Base-by-base conservation (phyloP, 768 basidiomycete species). In the Cytidiella melzeri region DNA sequence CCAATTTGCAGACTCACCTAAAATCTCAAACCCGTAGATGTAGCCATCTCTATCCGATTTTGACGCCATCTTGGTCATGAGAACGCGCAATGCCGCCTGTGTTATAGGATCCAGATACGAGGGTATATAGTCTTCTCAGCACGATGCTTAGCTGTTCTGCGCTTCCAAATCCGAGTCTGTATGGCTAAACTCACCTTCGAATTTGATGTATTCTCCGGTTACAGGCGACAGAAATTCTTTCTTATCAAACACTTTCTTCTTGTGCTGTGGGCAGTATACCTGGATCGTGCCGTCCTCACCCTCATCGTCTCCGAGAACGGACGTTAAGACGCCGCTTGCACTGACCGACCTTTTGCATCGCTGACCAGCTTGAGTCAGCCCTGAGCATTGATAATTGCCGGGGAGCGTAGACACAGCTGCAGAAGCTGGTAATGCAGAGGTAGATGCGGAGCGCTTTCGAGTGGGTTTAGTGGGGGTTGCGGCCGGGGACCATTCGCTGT, bases 21-120 rank as follows among this genome's bases (percentile, higher is more conserved):
- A 74, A 49, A 92, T 84, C 63, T 91, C 84, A 61, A 84, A 92
- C 0, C 80, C 77, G 55, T 92, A 92, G 43, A 92, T 91, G 57
- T 86, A 90, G 0, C 90, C 90, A 4, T 76, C 69, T 18, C 72
- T 75, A 55, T 92, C 88, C 7, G 76, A 73, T 2, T 58, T 50
- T 3, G 85, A 77, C 3, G 69, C 70, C 10, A 73, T 60, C 37
- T 75, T 76, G 54, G 72, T 71, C 79, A 83, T 83, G 60, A 77
- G 76, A 23, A 63, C 62, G 50, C 73, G 69, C 28, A 83, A 62
- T 1, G 80, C 74, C 25, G 75, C 69, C 57, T 81, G 80, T 24
- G 87, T 86, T 46, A 80, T 76, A 4, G 61, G 52, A 45, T 76
- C 74, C 30, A 91, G 64, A 61, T 88, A 87, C 21, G 64, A 54